These are phyloP conservation scores for Poa pratensis DNA, from an alignment of 176 grass and related monocot genomes.

Conservation along the genomic window DNA sequence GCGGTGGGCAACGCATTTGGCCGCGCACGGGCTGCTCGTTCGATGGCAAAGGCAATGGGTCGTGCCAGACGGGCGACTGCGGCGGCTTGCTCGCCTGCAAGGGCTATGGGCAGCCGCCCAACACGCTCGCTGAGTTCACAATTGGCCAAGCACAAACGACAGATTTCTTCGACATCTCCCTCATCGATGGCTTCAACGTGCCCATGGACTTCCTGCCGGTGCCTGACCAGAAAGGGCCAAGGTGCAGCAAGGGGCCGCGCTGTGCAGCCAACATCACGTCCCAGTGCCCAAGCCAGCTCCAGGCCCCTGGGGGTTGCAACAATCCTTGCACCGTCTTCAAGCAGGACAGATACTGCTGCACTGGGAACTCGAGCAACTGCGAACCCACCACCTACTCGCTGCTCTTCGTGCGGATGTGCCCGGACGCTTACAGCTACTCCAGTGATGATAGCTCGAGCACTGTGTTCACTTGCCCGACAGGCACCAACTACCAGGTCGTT, in stretches of 20 bases:
- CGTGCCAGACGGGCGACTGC: constrained; percentile 41
- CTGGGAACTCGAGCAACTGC: neutral
- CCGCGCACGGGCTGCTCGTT: constrained; percentile 25
- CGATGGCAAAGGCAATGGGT: neutral
- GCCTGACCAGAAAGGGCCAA: neutral
- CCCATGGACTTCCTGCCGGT: neutral
- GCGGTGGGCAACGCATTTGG: neutral
- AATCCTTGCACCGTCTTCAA: neutral
- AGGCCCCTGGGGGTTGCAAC: neutral
- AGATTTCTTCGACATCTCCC: neutral
- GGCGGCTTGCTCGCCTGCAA: neutral
- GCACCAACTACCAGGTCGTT: neutral
- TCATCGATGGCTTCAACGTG: neutral
- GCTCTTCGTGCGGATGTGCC: constrained; percentile 1
- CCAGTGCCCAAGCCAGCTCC: neutral
- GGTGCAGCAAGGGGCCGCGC: neutral
- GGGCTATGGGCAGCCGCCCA: neutral
- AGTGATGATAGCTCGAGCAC: neutral
- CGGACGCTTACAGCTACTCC: neutral
- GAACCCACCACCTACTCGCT: neutral
- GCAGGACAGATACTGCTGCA: neutral
- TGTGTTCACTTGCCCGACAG: neutral
- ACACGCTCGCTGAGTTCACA: neutral
- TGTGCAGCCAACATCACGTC: neutral
- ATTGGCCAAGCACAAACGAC: neutral